Conservation (phyloP, 805 yeast genomes). For the Candida dendrica region DNA sequence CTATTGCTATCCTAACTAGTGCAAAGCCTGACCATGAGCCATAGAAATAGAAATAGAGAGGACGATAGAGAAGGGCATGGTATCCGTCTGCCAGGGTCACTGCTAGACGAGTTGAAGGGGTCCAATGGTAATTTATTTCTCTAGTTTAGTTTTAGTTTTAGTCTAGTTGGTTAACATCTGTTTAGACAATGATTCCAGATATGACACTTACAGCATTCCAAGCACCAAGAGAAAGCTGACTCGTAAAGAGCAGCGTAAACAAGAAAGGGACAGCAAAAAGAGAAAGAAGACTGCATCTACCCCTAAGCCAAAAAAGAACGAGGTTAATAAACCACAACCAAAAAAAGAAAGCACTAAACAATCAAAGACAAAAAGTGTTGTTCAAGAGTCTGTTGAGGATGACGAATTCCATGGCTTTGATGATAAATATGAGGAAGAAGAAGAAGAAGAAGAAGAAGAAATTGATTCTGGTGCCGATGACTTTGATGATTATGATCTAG, state of each 20-base stretch:
- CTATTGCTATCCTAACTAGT: too few species aligned
- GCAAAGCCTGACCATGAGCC: not conserved
- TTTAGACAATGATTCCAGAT: slow-evolving; percentile 35
- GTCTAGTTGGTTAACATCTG: slow-evolving; percentile 2
- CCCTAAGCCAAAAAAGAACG: slow-evolving; percentile 9
- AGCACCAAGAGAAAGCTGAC: slow-evolving; percentile 26
- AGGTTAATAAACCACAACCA: slow-evolving; percentile 1
- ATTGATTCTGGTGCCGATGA: slow-evolving; percentile 13
- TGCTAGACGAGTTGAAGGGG: slow-evolving; percentile 46
- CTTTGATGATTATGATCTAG: not conserved
- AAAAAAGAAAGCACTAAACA: slow-evolving; percentile 5
- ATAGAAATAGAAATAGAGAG: not conserved
- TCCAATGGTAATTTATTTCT: slow-evolving; percentile 4
- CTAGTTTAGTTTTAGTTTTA: too few species aligned
- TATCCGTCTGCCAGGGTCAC: slow-evolving; percentile 48
- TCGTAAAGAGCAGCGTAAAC: slow-evolving; percentile 37
- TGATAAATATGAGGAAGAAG: slow-evolving; percentile 15
- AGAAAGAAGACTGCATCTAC: slow-evolving; percentile 23
- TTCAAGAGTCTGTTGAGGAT: slow-evolving; percentile 6
- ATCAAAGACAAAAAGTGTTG: slow-evolving; percentile 3
- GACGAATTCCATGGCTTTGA: slow-evolving; percentile 14
- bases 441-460: slow-evolving; percentile 14
- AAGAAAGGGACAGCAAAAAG: slow-evolving; percentile 29
- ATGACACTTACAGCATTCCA: slow-evolving; percentile 15
- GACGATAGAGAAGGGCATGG: slow-evolving; percentile 25